A percentile compares a stretch with the other conserved stretches of the same genome.
Evolutionary conservation across 306 rosid species (phyloP).

Genomic region (Malus domestica): DNA sequence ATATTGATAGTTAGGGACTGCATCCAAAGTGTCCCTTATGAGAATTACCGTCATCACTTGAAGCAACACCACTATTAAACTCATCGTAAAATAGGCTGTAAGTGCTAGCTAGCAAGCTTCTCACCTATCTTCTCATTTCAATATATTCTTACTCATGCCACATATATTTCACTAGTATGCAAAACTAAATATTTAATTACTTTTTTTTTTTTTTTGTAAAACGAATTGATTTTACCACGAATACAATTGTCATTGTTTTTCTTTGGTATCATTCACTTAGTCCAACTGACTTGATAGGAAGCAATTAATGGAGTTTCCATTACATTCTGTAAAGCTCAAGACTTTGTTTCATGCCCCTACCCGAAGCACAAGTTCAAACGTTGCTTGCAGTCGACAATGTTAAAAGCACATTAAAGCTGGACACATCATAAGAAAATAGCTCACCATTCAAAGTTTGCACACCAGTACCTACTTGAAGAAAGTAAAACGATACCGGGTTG

Average conservation of each 20-base stretch:
- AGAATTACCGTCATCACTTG: no score
- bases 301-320: background rate
- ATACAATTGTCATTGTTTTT: background rate
- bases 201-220: no score
- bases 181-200: no score
- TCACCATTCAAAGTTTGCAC: conserved; percentile 18
- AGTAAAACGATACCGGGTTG: conserved; percentile 9
- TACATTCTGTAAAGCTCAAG: conserved; percentile 12
- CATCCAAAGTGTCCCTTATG: no score
- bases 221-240: no score
- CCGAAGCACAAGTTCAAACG: conserved; percentile 30
- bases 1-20: no score
- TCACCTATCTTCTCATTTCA: no score
- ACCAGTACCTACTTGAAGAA: background rate
- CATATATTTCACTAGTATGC: no score
- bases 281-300: background rate
- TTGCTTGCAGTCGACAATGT: conserved; percentile 10
- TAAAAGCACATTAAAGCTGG: conserved; percentile 13
- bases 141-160: no score
- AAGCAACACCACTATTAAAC: no score
- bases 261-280: background rate
- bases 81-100: no score
- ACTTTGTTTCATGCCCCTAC: conserved; percentile 19
- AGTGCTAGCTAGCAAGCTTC: no score
- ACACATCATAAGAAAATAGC: background rate